Evolutionary conservation across 2,329 filamentous ascomycete species (phyloP).

Genomic region (Blastomyces silverae): DNA sequence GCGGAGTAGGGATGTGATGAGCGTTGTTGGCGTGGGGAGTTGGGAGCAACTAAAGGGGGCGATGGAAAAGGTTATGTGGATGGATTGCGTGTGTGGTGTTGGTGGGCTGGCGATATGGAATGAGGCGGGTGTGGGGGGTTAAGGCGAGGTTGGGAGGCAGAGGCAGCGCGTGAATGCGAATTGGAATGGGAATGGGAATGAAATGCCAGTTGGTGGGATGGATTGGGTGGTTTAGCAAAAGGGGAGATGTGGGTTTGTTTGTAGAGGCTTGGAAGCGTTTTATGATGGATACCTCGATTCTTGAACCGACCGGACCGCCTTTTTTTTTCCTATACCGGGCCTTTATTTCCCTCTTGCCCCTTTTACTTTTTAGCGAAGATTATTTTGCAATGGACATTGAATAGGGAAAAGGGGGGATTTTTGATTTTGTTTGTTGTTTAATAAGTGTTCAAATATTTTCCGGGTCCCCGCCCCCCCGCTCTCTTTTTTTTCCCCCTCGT

Average conservation of each 20-base stretch:
- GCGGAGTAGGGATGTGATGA: constrained; percentile 24
- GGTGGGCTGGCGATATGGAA: constrained; percentile 29
- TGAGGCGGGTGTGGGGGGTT: constrained; percentile 19
- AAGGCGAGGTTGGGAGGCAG: not conserved
- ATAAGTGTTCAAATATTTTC: not conserved
- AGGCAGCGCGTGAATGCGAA: not conserved
- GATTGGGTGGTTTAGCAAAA: not conserved
- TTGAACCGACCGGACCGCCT: no score
- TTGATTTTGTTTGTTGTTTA: no score
- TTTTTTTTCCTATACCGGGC: not conserved
- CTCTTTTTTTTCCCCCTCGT: not conserved
- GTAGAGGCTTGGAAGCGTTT: not conserved
- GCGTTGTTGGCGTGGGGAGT: constrained; percentile 21
- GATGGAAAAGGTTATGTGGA: constrained; percentile 32
- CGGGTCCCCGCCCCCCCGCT: no score
- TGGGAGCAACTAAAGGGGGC: constrained; percentile 28
- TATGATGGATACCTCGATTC: no score
- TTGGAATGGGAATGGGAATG: no score
- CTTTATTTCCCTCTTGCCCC: not conserved
- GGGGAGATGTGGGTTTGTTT: not conserved
- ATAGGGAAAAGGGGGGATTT: not conserved
- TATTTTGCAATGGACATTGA: not conserved
- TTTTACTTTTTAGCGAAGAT: not conserved
- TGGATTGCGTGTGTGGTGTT: constrained; percentile 32
- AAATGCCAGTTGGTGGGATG: not conserved